Base-by-base conservation (phyloP, 2,329 filamentous ascomycete species). In the Tolypocladium cylindrosporum region DNA sequence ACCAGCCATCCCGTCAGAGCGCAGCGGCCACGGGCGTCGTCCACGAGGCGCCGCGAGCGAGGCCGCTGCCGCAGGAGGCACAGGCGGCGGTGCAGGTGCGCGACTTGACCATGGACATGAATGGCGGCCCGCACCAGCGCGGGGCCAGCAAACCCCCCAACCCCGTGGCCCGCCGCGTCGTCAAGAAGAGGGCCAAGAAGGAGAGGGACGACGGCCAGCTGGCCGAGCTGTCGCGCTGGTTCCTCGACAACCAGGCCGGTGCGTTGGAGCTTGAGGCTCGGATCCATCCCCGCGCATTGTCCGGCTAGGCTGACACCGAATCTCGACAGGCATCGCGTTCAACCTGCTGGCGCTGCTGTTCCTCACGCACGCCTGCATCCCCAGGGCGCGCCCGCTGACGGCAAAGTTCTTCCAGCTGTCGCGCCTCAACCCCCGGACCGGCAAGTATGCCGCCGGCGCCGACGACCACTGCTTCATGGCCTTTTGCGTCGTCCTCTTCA, bases 331-430 rank as follows among this genome's bases (percentile, higher is more conserved):
- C 41, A 55, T 61, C 48, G 48, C 57, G 5, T 80, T 94, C 71
- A 96, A 94, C 71, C 84, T 93, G 57, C 77, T 97, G 61, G 84
- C 90, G 57, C 85, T 94, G 63, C 84, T 96, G 63, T 84, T 88
- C 70, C 84, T 95, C 63, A 85, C 89, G 55, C 91, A 97, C 75
- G 76, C 87, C 65, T 86, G 87, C 68, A 90, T 96, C 71, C 91
- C 92, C 56, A 87, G 86, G 66, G 84, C 91, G 54, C 85, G 90
- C 61, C 78, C 82, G 55, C 85, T 88, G 68, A 95, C 91, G 19
- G 80, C 82, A 66, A 94, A 91, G 65, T 96, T 96, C 79, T 91
- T 95, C 75, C 82, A 84, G 58, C 81, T 97, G 59, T 92, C 90
- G 58, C 93, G 97, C 76, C 86, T 87, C 72, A 89, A 93, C 70